Evolutionary conservation across 1,139 yeast species (phyloP).

Genomic region (Eremothecium sinecaudum): DNA sequence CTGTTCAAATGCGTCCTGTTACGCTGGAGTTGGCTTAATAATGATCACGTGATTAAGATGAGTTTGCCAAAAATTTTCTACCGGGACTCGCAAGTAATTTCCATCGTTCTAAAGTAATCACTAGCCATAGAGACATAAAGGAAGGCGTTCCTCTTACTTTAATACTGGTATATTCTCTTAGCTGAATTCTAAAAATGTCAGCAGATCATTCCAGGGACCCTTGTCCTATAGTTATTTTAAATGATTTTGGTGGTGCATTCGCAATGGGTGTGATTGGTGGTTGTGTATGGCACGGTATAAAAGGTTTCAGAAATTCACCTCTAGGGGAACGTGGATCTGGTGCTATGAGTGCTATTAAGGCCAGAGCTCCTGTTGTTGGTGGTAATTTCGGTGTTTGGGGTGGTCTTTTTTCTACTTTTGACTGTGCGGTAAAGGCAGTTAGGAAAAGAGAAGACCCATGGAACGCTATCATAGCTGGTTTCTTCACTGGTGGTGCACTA

Average conservation of each 20-base stretch:
- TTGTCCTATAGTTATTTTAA: conserved; percentile 90
- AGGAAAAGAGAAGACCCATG: conserved; percentile 98
- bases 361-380: conserved; percentile 97
- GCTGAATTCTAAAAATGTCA: conserved; percentile 54
- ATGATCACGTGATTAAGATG: too few species aligned
- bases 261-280: conserved; percentile 99
- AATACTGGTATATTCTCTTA: too few species aligned
- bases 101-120: too few species aligned
- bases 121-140: too few species aligned
- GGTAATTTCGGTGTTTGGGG: conserved; percentile 99
- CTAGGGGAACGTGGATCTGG: conserved; percentile 91
- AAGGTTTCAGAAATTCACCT: conserved; percentile 97
- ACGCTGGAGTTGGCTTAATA: too few species aligned
- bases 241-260: conserved; percentile 98
- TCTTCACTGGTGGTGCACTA: conserved; percentile 95
- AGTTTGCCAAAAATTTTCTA: too few species aligned
- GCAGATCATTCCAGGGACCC: conserved; percentile 99
- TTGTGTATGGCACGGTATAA: conserved; percentile 96
- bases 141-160: too few species aligned
- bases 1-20: too few species aligned
- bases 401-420: conserved; percentile 91
- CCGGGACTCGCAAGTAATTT: too few species aligned
- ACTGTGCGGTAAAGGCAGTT: conserved; percentile 89
- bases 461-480: conserved; percentile 97
- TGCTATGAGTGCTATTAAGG: conserved; percentile 79